Base-by-base conservation (phyloP, 805 yeast species). In the Groenewaldozyma tartarivorans region DNA sequence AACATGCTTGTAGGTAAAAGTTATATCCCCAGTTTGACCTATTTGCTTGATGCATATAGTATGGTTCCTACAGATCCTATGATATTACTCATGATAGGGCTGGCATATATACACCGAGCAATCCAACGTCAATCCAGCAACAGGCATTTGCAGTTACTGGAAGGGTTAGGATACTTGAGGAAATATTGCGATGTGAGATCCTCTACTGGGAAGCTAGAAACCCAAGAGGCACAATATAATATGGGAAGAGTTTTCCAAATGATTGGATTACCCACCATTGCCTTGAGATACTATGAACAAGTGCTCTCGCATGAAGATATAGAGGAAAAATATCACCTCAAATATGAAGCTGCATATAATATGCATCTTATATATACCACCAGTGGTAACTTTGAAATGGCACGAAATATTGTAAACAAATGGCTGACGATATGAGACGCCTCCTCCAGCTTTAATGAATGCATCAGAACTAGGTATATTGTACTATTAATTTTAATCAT, bases 51-150 rank as follows among this genome's bases (percentile, higher is more conserved):
- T 43, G 78, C 86, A 3, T 81, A 82, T 55, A 71, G 71, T 39
- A 71, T 75, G 19, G 74, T 74, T 42, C 79, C 79, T 34, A 62
- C 75, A 33, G 95, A 90, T 48, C 94, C 96, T 1, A 74, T 86
- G 66, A 66, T 92, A 1, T 71, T 85, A 45, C 66, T 92, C 20
- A 61, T 81, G 29, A 66, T 83, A 35, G 96, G 92, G 0, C 59
- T 92, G 32, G 77, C 88, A 0, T 88, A 87, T 60, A 65, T 88
- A 19, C 96, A 90, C 52, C 71, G 97, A 33, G 82, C 96, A 0
- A 80, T 88, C 78, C 97, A 92, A 60, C 69, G 98, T 47, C 76
- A 84, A 44, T 80, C 95, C 3, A 70, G 79, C 4, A 84, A 86
- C 57, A 74, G 96, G 42, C 96, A 90, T 54, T 69, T 82, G 43